Base-by-base conservation (phyloP, 1,139 yeast genomes). In the Yamadazyma jaroonii region DNA sequence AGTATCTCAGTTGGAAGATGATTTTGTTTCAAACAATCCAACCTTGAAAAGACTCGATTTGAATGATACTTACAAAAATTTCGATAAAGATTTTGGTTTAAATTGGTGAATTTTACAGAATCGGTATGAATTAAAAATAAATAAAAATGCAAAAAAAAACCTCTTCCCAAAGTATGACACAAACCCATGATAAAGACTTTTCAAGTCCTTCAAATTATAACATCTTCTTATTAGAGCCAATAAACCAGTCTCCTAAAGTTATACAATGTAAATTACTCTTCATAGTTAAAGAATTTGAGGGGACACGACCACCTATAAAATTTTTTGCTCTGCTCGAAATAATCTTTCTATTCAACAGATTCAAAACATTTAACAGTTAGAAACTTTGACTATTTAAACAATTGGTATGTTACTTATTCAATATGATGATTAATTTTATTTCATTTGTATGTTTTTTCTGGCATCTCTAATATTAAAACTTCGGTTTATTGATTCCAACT, bases 381-480 rank as follows among this genome's bases (percentile, higher is more conserved):
- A 28, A 28, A 29, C 31, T 25, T 25, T 25, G 27, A 25, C 27
- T 12, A n/a, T 6, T 9, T 6, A 12, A 14, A 3, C 10, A 11
- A 27, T 22, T 27, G 36, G 32, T 34, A 34, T 34, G 32, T 33
- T 26, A n/a, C 9, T 21, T 13, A 12, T 29, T 31, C 29, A 17
- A 34, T 20, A 31, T 33, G 41, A 38, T 38, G 41, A 36, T 25
- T 13, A 10, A 59, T 61, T 54, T 53, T 53, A 52, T 45, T 9
- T 17, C 20, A 25, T 25, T 46, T 46, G 52, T 63, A 65, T 68
- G 75, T 77, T 77, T 76, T 73, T 76, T 77, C 83, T 77, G 83
- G 82, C 83, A 77, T 77, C 82, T 77, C 82, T 77, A 77, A 76
- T 77, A 78, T 76, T 76, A 77, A 81, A 59, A 75, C 77, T 31